Evolutionary conservation across 2,329 filamentous ascomycete species (phyloP), one percentile per base, ranked within the genome.

Genomic region (Aspergillus jensenii): DNA sequence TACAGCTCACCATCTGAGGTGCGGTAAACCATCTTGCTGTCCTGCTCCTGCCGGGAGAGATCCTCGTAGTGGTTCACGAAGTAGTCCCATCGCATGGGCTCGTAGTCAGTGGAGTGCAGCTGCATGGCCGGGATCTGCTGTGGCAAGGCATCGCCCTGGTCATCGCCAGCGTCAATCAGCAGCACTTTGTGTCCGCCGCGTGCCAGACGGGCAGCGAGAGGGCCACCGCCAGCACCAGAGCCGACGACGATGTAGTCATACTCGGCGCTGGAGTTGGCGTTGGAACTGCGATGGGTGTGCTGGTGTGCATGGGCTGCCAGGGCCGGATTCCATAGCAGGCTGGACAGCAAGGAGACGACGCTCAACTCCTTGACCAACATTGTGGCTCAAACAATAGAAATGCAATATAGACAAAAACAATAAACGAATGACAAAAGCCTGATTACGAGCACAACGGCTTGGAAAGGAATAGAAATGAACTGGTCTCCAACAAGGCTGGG

Each of bases 1-100:
- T 86, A 86, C 31, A 79, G 70, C 2, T 71, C 68, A 14, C 83
- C 83, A 47, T 81, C 71, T 0, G 79, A 74, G 0, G 70, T 79
- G 72, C 63, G 71, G 68, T 66, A 76, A 6, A 78, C 74, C 50
- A 77, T 71, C 55, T 78, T 74, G 45, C 70, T 70, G 59, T 74
- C 69, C 27, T 65, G 59, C 14, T 61, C 64, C 55, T 73, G 67
- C 8, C 65, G 62, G 14, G 63, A 54, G 14, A 67, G 65, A 55
- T 76, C 63, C 31, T 55, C 59, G 52, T 74, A 72, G 61, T 75
- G 72, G 19, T 66, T 68, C 31, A 73, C 71, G 45, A 71, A 75
- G 59, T 68, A 74, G 55, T 75, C 68, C 73, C 73, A 75, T 3
- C 62, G 55, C 39, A 72, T 54, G 8, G 62, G 48, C 25, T 62